Percentiles rank a stretch among this genome's conserved stretches.
These are phyloP conservation scores for Gentiana dahurica DNA, from an alignment of 257 asterid species.

Conservation along the genomic window DNA sequence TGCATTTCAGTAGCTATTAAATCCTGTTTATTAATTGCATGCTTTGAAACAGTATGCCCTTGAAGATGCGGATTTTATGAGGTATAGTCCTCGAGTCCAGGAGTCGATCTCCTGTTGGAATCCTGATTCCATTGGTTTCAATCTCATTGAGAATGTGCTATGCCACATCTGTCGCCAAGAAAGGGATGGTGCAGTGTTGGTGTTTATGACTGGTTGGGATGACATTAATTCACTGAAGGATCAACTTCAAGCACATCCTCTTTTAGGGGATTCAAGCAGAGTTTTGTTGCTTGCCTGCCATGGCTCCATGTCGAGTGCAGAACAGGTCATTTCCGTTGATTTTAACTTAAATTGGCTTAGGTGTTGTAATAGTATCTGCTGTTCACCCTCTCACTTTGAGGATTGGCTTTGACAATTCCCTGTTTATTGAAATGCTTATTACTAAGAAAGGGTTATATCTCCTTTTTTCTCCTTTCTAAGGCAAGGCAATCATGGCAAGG, in stretches of 20 bases:
- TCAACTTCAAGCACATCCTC: conserved; percentile 81
- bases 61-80: conserved; percentile 56
- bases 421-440: no score
- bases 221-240: conserved; percentile 90
- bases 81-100: conserved; percentile 37
- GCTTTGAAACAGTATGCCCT: conserved; percentile 62
- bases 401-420: neutral
- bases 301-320: conserved; percentile 97
- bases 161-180: conserved; percentile 71
- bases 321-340: conserved; percentile 48
- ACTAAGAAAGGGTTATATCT: no score
- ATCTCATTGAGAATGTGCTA: conserved; percentile 82
- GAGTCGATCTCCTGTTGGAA: conserved; percentile 87
- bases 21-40: conserved; percentile 6
- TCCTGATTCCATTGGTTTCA: conserved; percentile 95
- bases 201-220: conserved; percentile 99
- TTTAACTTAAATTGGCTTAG: conserved; percentile 5
- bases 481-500: neutral
- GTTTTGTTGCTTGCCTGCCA: conserved; percentile 94
- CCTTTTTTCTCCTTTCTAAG: neutral
- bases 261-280: conserved; percentile 78
- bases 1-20: no score
- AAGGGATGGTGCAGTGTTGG: conserved; percentile 90
- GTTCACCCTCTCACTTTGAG: neutral
- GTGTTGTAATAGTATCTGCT: neutral